These are phyloP conservation scores for Saxophila tyrrhenica DNA, from an alignment of 495 filamentous ascomycete genomes.

Conservation along the genomic window DNA sequence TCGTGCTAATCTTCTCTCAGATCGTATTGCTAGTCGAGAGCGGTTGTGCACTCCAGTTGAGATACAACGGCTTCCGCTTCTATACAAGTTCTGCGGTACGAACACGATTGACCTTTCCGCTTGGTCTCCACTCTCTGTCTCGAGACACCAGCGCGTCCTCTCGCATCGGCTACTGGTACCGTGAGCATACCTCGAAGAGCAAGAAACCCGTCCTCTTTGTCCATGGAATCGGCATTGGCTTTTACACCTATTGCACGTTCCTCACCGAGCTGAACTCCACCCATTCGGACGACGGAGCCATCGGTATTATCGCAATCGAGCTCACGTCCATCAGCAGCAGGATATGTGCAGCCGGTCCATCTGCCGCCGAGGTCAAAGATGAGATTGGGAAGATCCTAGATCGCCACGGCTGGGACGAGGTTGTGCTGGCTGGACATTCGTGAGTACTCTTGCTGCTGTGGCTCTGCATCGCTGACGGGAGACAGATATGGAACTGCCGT, in stretches of 20 bases:
- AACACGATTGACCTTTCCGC: slow-evolving; percentile 35
- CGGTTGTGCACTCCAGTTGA: slow-evolving; percentile 25
- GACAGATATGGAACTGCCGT: slow-evolving; percentile 44
- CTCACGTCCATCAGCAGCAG: slow-evolving; percentile 51
- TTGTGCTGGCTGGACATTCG: slow-evolving; percentile 47
- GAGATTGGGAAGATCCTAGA: slow-evolving; percentile 44
- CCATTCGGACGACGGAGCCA: slow-evolving; percentile 23
- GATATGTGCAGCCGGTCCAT: slow-evolving; percentile 41
- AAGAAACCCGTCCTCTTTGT: slow-evolving; percentile 51
- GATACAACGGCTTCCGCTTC: slow-evolving; percentile 29
- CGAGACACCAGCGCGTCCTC: slow-evolving; percentile 34
- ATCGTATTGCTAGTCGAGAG: background rate
- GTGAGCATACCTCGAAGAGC: slow-evolving; percentile 45
- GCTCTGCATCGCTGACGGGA: background rate
- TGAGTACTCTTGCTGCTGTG: slow-evolving; percentile 21
- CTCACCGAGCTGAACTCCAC: slow-evolving; percentile 36
- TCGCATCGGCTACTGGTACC: slow-evolving; percentile 51
- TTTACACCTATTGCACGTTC: slow-evolving; percentile 50
- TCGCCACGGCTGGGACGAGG: slow-evolving; percentile 41
- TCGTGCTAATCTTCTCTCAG: background rate
- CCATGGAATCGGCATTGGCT: slow-evolving; percentile 60
- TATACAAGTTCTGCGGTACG: slow-evolving; percentile 19
- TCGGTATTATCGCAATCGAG: slow-evolving; percentile 56
- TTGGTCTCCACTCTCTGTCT: slow-evolving; percentile 38
- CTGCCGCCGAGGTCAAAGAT: slow-evolving; percentile 36